Evolutionary conservation across 129 eudicot genomes (phyloP), one percentile per base, ranked within the genome.

Genomic region (Flaveria brownii): DNA sequence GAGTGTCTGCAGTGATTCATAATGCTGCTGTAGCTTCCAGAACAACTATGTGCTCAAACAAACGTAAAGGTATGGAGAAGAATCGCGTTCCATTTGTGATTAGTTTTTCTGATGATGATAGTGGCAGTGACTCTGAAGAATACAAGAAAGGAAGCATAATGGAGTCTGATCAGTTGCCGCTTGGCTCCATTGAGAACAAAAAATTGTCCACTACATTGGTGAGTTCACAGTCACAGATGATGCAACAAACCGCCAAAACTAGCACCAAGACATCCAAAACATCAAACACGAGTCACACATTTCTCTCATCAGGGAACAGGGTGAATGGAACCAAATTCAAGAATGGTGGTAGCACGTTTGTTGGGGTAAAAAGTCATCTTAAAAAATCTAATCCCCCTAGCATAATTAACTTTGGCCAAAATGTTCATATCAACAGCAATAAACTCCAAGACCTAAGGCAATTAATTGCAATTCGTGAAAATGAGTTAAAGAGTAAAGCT

Each of bases 51-150:
- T 84, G 61, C 9, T 77, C 71, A 28, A 77, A 73, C 71, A 75
- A 84, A 54, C 75, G 51, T 33, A 88, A 86, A 66, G 78, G 75
- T 54, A 57, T 50, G 50, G 86, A 80, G 68, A 88, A 88, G 82
- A 76, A 84, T 50, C 85, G 92, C 51, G 90, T 84, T 14, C 89
- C 91, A 18, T 85, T 91, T 81, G 90, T 91, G 71, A 91, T 91
- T 70, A 91, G 91, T 54, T 91, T 91, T 70, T 91, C 93, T 17
- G 97, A 91, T 75, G 97, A 88, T 74, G 96, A 90, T 55, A 88
- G 91, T 79, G 88, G 88, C 70, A 91, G 96, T 68, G 91, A 91
- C 33, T 77, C 83, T 75, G 94, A 88, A 78, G 85, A 86, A 67
- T 16, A 54, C 71, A 62, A 30, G 65, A 61, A 66, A 42, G 71